Conservation (phyloP, 176 grass and related monocot genomes). For the Phoenix roebelenii region DNA sequence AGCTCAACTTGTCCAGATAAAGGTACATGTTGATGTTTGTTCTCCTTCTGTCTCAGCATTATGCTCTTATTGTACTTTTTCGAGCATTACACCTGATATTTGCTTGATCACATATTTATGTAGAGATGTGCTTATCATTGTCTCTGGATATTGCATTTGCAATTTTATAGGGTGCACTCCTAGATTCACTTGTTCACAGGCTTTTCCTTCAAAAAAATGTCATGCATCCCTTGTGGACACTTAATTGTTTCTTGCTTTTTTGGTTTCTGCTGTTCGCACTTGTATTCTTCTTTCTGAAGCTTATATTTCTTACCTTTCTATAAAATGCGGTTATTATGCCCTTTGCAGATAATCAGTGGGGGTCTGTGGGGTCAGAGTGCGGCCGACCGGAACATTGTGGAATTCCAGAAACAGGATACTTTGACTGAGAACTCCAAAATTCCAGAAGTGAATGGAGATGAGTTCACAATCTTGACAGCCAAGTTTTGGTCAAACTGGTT, state of each 20-base stretch:
- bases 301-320: background rate
- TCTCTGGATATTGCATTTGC: too few relatives aligned
- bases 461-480: background rate
- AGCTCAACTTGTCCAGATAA: slow-evolving; percentile 16
- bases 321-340: background rate
- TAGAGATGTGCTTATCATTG: too few relatives aligned
- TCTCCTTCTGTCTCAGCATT: background rate
- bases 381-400: background rate
- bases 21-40: background rate
- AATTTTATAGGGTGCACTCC: too few relatives aligned
- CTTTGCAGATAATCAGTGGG: slow-evolving; percentile 1
- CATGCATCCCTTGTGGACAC: too few relatives aligned
- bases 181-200: too few relatives aligned
- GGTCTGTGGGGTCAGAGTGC: background rate
- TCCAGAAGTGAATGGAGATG: slow-evolving; percentile 1
- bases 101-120: too few relatives aligned
- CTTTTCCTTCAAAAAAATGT: too few relatives aligned
- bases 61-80: too few relatives aligned
- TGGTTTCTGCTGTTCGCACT: too few relatives aligned
- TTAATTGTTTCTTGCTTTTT: too few relatives aligned
- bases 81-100: too few relatives aligned
- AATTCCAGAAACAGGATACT: background rate
- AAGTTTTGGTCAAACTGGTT: slow-evolving; percentile 8
- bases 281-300: background rate
- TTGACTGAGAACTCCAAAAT: background rate